These are phyloP conservation scores for Cinnamomum micranthum DNA, from an alignment of 164 flowering plant genomes.

Conservation along the genomic window DNA sequence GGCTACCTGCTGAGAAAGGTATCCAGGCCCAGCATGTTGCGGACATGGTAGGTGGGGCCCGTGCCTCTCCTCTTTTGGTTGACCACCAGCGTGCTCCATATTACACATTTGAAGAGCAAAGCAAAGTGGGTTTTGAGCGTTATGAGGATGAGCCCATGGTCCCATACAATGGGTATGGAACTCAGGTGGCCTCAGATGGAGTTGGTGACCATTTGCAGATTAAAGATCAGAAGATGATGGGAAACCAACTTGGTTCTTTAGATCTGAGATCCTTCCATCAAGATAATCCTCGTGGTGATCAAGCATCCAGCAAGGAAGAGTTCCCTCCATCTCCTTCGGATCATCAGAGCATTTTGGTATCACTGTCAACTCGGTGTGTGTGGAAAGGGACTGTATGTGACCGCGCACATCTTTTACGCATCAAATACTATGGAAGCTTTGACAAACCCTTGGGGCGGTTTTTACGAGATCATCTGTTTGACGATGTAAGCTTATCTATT, in stretches of 20 bases:
- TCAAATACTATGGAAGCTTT: constrained; percentile 91
- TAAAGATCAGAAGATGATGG: constrained; percentile 14
- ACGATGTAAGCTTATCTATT: constrained; percentile 45
- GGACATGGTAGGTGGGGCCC: not conserved
- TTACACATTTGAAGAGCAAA: constrained; percentile 20
- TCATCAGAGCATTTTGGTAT: constrained; percentile 93
- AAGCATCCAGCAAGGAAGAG: constrained; percentile 54
- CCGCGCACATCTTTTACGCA: constrained; percentile 83
- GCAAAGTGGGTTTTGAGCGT: constrained; percentile 11
- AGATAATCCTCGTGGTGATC: constrained; percentile 36
- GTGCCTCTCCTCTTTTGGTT: constrained; percentile 15
- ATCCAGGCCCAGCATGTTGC: not conserved
- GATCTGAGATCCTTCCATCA: constrained; percentile 36
- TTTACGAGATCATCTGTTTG: constrained; percentile 84
- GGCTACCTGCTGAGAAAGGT: constrained; percentile 4
- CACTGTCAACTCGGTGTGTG: constrained; percentile 84
- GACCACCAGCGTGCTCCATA: constrained; percentile 18
- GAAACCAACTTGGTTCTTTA: constrained; percentile 21
- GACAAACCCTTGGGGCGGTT: constrained; percentile 95
- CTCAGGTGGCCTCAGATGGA: constrained; percentile 19
- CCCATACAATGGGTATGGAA: constrained; percentile 13
- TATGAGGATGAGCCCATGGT: constrained; percentile 14
- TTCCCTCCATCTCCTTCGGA: constrained; percentile 91
- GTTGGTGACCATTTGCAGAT: constrained; percentile 12
- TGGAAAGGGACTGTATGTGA: constrained; percentile 99